A percentile compares a stretch with the other conserved stretches of the same genome.
These are phyloP conservation scores for Claviceps quebecensis DNA, from an alignment of 2,329 filamentous ascomycete species.

Conservation along the genomic window DNA sequence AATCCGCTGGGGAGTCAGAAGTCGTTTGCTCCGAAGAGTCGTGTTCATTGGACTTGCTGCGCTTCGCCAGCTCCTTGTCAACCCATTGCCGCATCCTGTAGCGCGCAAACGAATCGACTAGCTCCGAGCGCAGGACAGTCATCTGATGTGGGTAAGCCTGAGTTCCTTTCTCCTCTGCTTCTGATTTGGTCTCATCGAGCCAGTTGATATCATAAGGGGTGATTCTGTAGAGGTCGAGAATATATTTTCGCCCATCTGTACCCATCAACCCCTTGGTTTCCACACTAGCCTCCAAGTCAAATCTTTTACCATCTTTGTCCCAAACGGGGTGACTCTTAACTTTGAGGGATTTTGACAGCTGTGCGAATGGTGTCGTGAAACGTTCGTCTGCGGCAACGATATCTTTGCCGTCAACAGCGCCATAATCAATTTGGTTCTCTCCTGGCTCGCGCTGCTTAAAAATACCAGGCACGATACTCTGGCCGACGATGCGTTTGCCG, in stretches of 20 bases:
- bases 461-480: conserved; percentile 96
- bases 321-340: conserved; percentile 94
- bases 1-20: conserved; percentile 22
- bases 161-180: conserved; percentile 26
- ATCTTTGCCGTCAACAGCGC: conserved; percentile 93
- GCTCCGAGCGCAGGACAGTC: conserved; percentile 81
- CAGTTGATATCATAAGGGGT: conserved; percentile 83
- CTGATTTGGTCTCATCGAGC: conserved; percentile 59
- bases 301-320: conserved; percentile 87
- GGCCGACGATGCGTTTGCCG: conserved; percentile 90
- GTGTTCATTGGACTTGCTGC: conserved; percentile 25
- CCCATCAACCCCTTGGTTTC: conserved; percentile 97
- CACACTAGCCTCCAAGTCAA: conserved; percentile 87
- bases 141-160: conserved; percentile 81
- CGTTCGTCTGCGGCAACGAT: conserved; percentile 80
- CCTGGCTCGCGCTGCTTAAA: conserved; percentile 97
- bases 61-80: conserved; percentile 58
- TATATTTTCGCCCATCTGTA: conserved; percentile 91
- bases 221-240: conserved; percentile 90
- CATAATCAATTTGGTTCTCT: conserved; percentile 98
- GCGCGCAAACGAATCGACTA: conserved; percentile 76
- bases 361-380: conserved; percentile 72
- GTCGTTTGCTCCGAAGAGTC: conserved; percentile 21
- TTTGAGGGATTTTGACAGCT: conserved; percentile 77
- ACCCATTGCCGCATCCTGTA: conserved; percentile 83